These are phyloP conservation scores for Cornus kousa DNA, from an alignment of 148 eudicot genomes.

Conservation along the genomic window DNA sequence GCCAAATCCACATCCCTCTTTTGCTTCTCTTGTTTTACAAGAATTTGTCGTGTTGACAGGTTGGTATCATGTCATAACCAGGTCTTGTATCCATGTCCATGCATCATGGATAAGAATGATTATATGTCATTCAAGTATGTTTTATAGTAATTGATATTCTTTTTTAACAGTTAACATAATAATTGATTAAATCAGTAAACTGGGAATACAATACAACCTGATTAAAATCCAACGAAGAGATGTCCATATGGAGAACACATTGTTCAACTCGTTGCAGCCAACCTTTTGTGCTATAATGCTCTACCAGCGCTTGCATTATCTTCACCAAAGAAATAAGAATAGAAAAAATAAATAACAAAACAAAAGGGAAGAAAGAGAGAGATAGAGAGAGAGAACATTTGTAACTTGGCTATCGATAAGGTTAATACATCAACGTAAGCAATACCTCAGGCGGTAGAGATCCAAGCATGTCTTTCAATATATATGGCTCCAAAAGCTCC, in stretches of 20 bases:
- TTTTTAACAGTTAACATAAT: neutral
- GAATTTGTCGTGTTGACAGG: too few species aligned
- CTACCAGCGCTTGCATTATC: constrained; percentile 99
- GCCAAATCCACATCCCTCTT: neutral
- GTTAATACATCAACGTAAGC: neutral
- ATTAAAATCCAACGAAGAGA: constrained; percentile 92
- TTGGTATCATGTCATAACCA: neutral
- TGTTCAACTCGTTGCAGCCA: constrained; percentile 98
- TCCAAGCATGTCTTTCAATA: constrained; percentile 96
- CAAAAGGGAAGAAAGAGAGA: neutral
- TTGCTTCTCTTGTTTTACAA: neutral
- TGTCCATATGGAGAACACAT: constrained; percentile 98
- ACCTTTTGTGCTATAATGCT: constrained; percentile 85
- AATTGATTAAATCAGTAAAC: constrained; percentile 1
- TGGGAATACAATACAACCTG: constrained; percentile 49
- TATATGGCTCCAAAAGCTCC: constrained; percentile 98
- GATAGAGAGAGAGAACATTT: neutral
- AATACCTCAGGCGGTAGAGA: constrained; percentile 90
- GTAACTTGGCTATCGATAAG: neutral
- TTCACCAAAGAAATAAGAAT: constrained; percentile 24
- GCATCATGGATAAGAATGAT: neutral
- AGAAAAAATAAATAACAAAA: neutral
- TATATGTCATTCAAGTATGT: neutral
- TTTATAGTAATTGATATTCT: neutral
- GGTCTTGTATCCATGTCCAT: neutral